Evolutionary conservation across 2,329 filamentous ascomycete genomes (phyloP), one percentile per base, ranked within the genome.

Genomic region (Plenodomus tracheiphilus): DNA sequence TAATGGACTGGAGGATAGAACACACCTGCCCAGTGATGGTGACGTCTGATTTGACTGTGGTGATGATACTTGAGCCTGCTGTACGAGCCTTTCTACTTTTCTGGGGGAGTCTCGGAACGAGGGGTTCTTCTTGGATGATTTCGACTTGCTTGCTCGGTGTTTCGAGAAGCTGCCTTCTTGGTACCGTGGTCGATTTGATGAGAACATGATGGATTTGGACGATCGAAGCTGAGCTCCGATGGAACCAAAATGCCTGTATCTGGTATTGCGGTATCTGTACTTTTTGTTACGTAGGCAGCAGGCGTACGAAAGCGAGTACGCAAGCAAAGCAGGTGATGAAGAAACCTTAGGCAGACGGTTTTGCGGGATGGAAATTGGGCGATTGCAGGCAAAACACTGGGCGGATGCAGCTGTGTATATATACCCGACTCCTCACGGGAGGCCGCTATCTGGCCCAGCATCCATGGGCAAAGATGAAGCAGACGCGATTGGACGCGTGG

Each of bases 101-200:
- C 66, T 56, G 19, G 66, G 54, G 38, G 68, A 66, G 48, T 71
- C 64, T 41, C 58, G 68, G 58, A 74, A 68, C 9, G 71, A 74
- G 28, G 66, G 60, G 32, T 71, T 70, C 57, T 66, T 69, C 59
- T 70, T 73, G 54, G 64, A 53, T 7, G 70, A 67, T 51, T 69
- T 72, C 8, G 69, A 69, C 51, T 72, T 72, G 63, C 61, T 67
- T 46, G 70, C 66, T 49, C 71, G 66, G 54, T 72, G 64, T 59
- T 72, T 71, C 20, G 70, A 72, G 56, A 74, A 68, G 61, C 68
- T 72, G 22, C 65, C 65, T 35, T 66, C 59, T 43, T 57, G 62
- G 43, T 66, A 56, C 49, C 63, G 61, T 44, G 65, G 57, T 59
- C 66, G 61, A 53, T 49, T 57, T 58, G 66, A 69, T 61, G 65